Conservation (phyloP, 2,329 filamentous ascomycete genomes). For the Coleophoma crateriformis region DNA sequence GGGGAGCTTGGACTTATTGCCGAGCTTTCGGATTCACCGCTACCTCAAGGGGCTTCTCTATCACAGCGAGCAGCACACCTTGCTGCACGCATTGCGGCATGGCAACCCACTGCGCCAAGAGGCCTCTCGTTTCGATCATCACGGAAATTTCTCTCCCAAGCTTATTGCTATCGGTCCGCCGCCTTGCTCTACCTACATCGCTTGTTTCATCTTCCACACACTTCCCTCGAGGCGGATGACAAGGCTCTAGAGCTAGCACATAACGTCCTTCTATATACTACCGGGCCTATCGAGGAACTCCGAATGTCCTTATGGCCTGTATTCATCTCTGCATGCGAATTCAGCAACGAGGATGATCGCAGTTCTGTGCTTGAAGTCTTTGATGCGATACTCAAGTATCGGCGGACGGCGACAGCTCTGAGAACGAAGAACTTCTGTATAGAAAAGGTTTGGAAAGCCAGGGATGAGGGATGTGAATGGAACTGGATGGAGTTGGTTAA, state of each 20-base stretch:
- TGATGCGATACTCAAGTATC: constrained; percentile 17
- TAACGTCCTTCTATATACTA: constrained; percentile 23
- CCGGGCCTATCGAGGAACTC: constrained; percentile 17
- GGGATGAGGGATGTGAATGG: constrained; percentile 21
- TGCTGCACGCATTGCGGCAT: constrained; percentile 13
- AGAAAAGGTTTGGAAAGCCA: constrained; percentile 23
- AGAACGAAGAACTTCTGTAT: constrained; percentile 21
- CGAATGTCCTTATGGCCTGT: constrained; percentile 26
- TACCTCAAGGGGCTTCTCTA: background rate
- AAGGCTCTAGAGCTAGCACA: constrained; percentile 22
- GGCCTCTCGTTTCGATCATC: constrained; percentile 19
- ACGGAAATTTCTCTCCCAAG: constrained; percentile 23
- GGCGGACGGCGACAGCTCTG: constrained; percentile 22
- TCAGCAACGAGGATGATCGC: constrained; percentile 18
- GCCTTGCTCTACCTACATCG: constrained; percentile 24
- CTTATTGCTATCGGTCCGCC: constrained; percentile 20
- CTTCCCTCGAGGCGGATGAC: constrained; percentile 14
- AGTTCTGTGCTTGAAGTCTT: constrained; percentile 17
- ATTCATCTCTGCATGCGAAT: constrained; percentile 24
- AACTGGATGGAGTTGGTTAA: constrained; percentile 25
- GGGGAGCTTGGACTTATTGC: background rate
- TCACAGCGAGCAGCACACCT: constrained; percentile 13
- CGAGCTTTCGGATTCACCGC: background rate
- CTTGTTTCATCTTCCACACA: constrained; percentile 17
- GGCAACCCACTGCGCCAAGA: constrained; percentile 18